Evolutionary conservation across 129 eudicot species (phyloP), one percentile per base, ranked within the genome.

Genomic region (Mikania micrantha): DNA sequence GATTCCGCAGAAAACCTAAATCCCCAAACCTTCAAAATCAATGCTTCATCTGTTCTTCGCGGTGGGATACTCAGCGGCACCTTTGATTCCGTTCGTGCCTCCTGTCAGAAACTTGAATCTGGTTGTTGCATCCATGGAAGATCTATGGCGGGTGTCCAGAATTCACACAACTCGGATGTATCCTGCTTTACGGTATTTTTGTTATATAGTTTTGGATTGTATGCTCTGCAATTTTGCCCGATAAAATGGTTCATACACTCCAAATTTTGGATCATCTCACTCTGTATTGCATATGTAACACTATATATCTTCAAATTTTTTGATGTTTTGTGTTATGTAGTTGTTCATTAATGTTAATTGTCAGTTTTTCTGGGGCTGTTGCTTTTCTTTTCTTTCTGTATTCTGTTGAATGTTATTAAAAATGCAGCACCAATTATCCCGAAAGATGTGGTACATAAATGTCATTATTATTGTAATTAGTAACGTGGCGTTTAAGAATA

Each of bases 41-140:
- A 86, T 91, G 96, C 50, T 88, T 78, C 88, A 83, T 44, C 65
- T 85, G 76, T 84, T 91, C 74, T 85, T 91, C 17, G 88, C 96
- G 12, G 87, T 85, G 59, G 96, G 94, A 2, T 87, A 88, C 60
- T 88, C 97, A 7, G 94, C 90, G 1, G 96, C 80, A 41, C 97
- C 97, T 29, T 69, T 91, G 69, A 85, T 85, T 22, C 83, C 88
- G 7, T 85, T 83, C 69, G 36, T 88, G 4, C 97, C 97, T 16
- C 97, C 96, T 16, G 62, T 91, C 5, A 79, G 97, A 65, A 85
- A 80, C 81, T 76, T 91, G 31, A 91, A 77, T 78, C 67, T 77
- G 17, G 88, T 91, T 20, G 77, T 91, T 24, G 85, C 80, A 39
- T 70, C 88, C 21, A 83, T 91, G 62, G 88, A 83, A 36, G 96